Conservation (phyloP, 2,329 filamentous ascomycete genomes). For the Lizonia empirigonia region DNA sequence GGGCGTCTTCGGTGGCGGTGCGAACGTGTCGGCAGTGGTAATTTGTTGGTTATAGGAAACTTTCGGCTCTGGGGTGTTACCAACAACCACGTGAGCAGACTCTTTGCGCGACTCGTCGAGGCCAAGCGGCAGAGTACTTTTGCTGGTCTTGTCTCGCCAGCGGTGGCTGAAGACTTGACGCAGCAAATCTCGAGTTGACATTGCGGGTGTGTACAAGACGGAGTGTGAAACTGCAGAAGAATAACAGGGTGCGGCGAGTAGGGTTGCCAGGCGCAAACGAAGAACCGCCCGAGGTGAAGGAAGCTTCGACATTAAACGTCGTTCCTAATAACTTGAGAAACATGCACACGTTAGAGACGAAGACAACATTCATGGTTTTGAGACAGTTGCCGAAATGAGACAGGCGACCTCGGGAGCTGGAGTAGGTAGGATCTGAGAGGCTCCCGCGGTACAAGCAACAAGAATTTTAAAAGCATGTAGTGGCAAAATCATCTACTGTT, state of each 20-base stretch:
- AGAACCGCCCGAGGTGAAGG: background rate
- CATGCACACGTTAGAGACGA: too few relatives aligned
- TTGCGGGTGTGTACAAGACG: background rate
- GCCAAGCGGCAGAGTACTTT: background rate
- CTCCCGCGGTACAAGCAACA: too few relatives aligned
- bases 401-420: too few relatives aligned
- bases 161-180: conserved; percentile 26
- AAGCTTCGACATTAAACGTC: background rate
- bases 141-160: background rate
- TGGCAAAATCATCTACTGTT: too few relatives aligned
- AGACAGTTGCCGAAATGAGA: too few relatives aligned
- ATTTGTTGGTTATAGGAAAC: background rate
- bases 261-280: background rate
- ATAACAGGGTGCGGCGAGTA: background rate
- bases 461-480: too few relatives aligned
- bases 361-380: too few relatives aligned
- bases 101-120: background rate
- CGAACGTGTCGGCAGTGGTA: background rate
- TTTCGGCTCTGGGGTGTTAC: background rate
- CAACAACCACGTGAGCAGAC: background rate
- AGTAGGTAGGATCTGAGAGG: too few relatives aligned
- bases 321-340: too few relatives aligned
- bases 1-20: background rate
- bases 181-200: conserved; percentile 12
- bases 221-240: background rate